Percentiles rank a stretch among this genome's conserved stretches.
These are phyloP conservation scores for Cylindrotheca closterium DNA, from an alignment of 108 stramenopile species.

Conservation along the genomic window DNA sequence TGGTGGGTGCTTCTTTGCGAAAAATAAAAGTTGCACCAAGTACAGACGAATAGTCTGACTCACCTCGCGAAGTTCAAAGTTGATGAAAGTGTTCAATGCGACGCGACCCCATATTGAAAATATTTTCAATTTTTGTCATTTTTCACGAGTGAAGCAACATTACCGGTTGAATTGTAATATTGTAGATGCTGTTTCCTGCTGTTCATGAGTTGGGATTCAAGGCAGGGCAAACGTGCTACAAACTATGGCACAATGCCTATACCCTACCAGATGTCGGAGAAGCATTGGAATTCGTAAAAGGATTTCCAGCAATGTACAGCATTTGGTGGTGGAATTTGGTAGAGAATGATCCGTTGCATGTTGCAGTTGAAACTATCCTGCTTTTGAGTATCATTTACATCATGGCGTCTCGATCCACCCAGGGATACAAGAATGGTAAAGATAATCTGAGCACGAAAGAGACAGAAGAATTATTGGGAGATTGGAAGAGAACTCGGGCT, in stretches of 20 bases:
- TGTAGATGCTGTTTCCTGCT: slow-evolving; percentile 34
- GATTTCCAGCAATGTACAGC: slow-evolving; percentile 55
- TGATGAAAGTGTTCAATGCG: no score
- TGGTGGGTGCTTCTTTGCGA: no score
- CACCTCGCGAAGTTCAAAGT: no score
- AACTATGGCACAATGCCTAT: slow-evolving; percentile 13
- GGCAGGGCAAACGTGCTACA: slow-evolving; percentile 24
- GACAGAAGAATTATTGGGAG: slow-evolving; percentile 82
- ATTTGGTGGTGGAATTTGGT: slow-evolving; percentile 87
- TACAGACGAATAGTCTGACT: no score
- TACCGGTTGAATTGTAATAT: no score
- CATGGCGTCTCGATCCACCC: slow-evolving; percentile 59
- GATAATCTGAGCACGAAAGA: slow-evolving; percentile 57
- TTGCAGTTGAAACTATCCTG: slow-evolving; percentile 93
- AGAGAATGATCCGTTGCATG: slow-evolving; percentile 86
- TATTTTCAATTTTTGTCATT: no score
- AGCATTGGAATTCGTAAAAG: slow-evolving; percentile 15
- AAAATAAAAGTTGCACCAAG: no score
- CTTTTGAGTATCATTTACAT: slow-evolving; percentile 84
- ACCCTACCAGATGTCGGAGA: slow-evolving; percentile 4
- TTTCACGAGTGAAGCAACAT: no score
- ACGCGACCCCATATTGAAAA: no score
- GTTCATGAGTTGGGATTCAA: slow-evolving; percentile 34
- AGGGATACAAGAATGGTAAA: slow-evolving; percentile 44
- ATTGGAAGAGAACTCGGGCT: slow-evolving; percentile 85